Evolutionary conservation across 352 stramenopile species (phyloP).

Genomic region (Phytophthora hybrid): DNA sequence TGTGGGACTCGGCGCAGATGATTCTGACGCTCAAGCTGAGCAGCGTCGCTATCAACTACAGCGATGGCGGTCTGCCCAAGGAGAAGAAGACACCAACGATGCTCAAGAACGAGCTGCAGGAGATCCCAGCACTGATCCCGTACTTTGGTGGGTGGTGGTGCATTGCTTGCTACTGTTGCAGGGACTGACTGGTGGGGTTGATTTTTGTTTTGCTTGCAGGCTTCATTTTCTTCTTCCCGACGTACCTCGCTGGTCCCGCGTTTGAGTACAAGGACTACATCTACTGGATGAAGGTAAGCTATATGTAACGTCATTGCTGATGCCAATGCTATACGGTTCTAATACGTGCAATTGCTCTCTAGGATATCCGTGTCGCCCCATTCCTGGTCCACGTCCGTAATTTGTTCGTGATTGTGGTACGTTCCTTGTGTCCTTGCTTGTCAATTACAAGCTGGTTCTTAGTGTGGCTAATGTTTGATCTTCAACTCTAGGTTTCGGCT

Average conservation of each 20-base stretch:
- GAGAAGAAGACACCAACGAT: constrained; percentile 82
- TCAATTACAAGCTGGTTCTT: neutral
- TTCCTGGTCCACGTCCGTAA: constrained; percentile 77
- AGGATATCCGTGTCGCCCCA: constrained; percentile 71
- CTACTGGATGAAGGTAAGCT: constrained; percentile 74
- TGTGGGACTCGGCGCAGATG: constrained; percentile 90
- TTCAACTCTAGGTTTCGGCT: constrained; percentile 57
- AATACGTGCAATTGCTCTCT: neutral
- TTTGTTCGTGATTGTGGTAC: constrained; percentile 76
- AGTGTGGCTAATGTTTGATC: neutral
- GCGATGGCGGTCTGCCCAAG: constrained; percentile 69
- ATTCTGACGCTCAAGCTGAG: constrained; percentile 88
- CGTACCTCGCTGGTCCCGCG: constrained; percentile 79
- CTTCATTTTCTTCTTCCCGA: constrained; percentile 91
- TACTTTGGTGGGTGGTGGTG: constrained; percentile 66
- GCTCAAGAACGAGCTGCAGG: constrained; percentile 76
- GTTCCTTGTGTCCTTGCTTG: constrained; percentile 8
- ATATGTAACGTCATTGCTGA: neutral
- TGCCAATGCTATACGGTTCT: neutral
- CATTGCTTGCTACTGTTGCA: neutral
- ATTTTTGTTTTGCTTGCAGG: constrained; percentile 38
- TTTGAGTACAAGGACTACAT: constrained; percentile 91
- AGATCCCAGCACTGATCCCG: constrained; percentile 67
- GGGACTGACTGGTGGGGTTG: neutral
- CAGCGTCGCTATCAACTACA: constrained; percentile 86